Evolutionary conservation across 78 protist genomes (phyloP).

Genomic region (Creolimax fragrantissima): DNA sequence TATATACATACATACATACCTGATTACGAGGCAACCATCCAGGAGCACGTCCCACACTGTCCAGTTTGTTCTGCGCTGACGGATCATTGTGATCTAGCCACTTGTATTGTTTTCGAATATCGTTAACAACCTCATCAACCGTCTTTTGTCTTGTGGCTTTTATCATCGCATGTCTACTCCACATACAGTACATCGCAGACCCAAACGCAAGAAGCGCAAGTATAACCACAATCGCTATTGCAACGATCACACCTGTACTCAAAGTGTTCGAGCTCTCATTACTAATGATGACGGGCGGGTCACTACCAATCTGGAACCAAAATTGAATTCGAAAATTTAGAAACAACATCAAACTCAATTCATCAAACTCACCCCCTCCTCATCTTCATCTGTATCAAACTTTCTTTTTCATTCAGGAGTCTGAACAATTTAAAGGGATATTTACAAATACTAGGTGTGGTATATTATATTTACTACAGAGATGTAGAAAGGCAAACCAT

Average conservation of each 20-base stretch:
- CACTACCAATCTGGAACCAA: no score
- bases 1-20: background rate
- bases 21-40: constrained; percentile 3
- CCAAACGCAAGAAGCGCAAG: background rate
- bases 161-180: background rate
- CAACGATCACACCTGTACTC: background rate
- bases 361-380: no score
- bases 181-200: background rate
- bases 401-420: no score
- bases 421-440: no score
- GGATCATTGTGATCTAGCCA: background rate
- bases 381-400: no score
- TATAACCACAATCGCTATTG: background rate
- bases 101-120: background rate
- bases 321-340: no score
- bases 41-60: background rate
- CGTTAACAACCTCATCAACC: background rate
- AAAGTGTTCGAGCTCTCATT: no score
- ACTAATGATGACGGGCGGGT: no score
- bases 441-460: no score
- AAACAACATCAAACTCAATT: no score
- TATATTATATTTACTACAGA: no score
- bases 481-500: no score
- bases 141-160: background rate
- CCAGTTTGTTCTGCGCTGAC: background rate